Conservation (phyloP, 768 basidiomycete genomes). For the Calvatia gigantea region DNA sequence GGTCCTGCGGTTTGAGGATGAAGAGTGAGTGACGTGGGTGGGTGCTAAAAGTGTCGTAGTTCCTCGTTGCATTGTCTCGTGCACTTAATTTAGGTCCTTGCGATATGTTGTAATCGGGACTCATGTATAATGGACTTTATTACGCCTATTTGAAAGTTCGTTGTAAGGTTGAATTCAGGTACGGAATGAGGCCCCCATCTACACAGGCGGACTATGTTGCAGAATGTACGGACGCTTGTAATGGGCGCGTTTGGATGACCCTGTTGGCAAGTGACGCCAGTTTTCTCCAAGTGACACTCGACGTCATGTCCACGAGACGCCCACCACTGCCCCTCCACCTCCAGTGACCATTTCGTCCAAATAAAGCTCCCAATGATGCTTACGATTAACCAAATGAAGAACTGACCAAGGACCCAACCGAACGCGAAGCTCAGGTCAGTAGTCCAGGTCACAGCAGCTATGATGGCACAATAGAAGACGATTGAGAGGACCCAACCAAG, state of each 20-base stretch:
- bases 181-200: no score
- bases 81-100: background rate
- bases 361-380: constrained; percentile 19
- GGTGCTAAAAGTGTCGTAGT: background rate
- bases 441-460: constrained; percentile 26
- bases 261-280: background rate
- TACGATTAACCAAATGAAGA: constrained; percentile 24
- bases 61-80: background rate
- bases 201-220: no score
- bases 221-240: no score
- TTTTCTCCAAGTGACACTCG: background rate
- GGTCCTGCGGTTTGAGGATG: constrained; percentile 81
- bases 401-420: constrained; percentile 26
- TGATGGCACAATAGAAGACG: constrained; percentile 23
- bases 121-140: background rate
- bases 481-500: constrained; percentile 23
- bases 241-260: background rate
- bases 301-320: background rate
- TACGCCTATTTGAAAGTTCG: background rate
- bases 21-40: constrained; percentile 46
- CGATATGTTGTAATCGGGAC: background rate
- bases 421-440: constrained; percentile 25
- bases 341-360: constrained; percentile 17
- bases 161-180: no score
- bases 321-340: constrained; percentile 19